These are phyloP conservation scores for Boletellus emodensis DNA, from an alignment of 768 basidiomycete species.

Conservation along the genomic window DNA sequence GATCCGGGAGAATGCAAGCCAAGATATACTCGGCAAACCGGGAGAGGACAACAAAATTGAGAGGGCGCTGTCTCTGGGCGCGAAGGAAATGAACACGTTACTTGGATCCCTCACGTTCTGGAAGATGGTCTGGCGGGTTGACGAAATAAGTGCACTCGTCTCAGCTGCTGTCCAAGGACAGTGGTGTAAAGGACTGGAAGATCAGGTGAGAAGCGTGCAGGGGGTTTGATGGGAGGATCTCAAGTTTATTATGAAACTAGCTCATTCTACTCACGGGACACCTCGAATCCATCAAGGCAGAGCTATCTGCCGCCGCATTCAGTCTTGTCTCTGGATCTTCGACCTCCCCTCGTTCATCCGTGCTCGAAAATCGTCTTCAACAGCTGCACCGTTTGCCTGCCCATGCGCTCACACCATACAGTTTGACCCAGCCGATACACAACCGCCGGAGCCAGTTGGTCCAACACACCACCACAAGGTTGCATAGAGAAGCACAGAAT, in stretches of 20 bases:
- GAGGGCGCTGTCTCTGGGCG: constrained; percentile 26
- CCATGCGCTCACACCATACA: constrained; percentile 40
- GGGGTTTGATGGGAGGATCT: neutral
- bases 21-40: constrained; percentile 37
- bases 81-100: constrained; percentile 28
- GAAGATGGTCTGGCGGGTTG: constrained; percentile 38
- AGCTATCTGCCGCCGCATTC: constrained; percentile 40
- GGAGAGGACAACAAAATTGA: constrained; percentile 20
- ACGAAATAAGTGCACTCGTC: constrained; percentile 37
- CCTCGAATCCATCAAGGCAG: constrained; percentile 45
- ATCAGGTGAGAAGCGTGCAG: constrained; percentile 36
- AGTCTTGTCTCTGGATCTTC: constrained; percentile 36
- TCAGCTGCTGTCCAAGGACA: constrained; percentile 28
- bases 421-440: constrained; percentile 49
- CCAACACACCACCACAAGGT: constrained; percentile 49
- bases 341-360: constrained; percentile 40
- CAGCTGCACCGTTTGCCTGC: constrained; percentile 49
- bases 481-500: constrained; percentile 64
- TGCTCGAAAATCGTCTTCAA: constrained; percentile 55
- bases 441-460: constrained; percentile 51
- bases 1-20: constrained; percentile 32
- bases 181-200: constrained; percentile 48
- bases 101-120: constrained; percentile 37
- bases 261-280: constrained; percentile 63
- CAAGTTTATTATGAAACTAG: constrained; percentile 31